phyloP scores from a whole-genome alignment of 1,284 basidiomycete species.

The Xanthoconium separans region DNA sequence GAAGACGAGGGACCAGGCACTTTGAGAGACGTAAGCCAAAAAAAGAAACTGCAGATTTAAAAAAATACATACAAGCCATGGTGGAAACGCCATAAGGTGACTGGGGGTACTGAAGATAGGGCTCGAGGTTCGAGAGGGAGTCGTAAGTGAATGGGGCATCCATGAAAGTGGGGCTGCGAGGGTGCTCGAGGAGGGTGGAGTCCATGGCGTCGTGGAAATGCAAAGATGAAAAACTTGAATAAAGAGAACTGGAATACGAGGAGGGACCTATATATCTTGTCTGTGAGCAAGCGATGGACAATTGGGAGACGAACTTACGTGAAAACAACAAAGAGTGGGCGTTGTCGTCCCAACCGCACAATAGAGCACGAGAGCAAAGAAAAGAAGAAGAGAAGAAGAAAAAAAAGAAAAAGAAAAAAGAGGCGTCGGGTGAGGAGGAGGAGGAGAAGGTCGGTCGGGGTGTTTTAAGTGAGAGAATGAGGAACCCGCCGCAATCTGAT shows the following conservation, averaged over 20 bases:
- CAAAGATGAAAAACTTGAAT: constrained; percentile 34
- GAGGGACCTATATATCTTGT: constrained; percentile 21
- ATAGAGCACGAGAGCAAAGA: constrained; percentile 33
- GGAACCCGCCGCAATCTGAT: constrained; percentile 22
- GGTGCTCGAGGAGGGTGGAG: constrained; percentile 49
- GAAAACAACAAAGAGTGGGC: constrained; percentile 31
- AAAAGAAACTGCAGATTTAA: background rate
- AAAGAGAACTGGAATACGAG: constrained; percentile 39
- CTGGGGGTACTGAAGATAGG: constrained; percentile 51
- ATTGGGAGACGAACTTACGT: constrained; percentile 27
- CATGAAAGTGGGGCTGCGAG: constrained; percentile 48
- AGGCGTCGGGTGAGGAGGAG: constrained; percentile 30
- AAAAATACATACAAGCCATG: constrained; percentile 41
- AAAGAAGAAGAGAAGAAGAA: constrained; percentile 35
- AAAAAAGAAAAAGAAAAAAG: constrained; percentile 36
- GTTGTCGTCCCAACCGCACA: constrained; percentile 37
- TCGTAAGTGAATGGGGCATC: constrained; percentile 59
- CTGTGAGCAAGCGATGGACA: constrained; percentile 3
- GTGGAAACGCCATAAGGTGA: constrained; percentile 44
- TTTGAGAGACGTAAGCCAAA: constrained; percentile 23
- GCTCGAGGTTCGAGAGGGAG: constrained; percentile 52
- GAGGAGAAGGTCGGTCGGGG: constrained; percentile 35
- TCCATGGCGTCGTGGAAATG: constrained; percentile 39
- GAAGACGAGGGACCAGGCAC: constrained; percentile 46
- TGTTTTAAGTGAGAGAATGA: constrained; percentile 31